These are phyloP conservation scores for Pseudevernia furfuracea DNA, from an alignment of 495 filamentous ascomycete species.

Conservation along the genomic window DNA sequence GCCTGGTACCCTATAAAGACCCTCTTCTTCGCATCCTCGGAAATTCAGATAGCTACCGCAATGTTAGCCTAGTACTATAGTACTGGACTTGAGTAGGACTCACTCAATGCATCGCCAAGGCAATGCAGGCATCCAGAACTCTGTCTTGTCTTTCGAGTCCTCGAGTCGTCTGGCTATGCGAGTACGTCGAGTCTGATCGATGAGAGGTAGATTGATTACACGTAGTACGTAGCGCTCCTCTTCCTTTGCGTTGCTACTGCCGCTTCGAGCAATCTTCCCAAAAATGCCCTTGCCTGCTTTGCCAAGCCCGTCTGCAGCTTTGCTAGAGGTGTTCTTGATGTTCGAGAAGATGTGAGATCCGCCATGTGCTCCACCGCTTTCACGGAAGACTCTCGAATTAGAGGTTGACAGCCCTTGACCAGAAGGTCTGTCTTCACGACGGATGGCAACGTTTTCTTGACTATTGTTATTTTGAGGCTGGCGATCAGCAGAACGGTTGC, in stretches of 20 bases:
- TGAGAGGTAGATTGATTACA: slow-evolving; percentile 70
- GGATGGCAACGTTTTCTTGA: slow-evolving; percentile 1
- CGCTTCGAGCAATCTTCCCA: slow-evolving; percentile 64
- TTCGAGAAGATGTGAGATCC: slow-evolving; percentile 63
- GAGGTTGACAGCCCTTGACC: slow-evolving; percentile 17
- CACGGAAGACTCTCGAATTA: slow-evolving; percentile 52
- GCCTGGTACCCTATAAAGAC: slow-evolving; percentile 80
- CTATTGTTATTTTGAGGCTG: slow-evolving; percentile 28
- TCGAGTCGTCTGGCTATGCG: slow-evolving; percentile 79
- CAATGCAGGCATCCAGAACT: slow-evolving; percentile 94
- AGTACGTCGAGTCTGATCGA: slow-evolving; percentile 78
- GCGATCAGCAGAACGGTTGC: slow-evolving; percentile 60
- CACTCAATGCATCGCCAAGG: slow-evolving; percentile 86
- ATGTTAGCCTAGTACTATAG: slow-evolving; percentile 17
- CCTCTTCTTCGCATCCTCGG: slow-evolving; percentile 83
- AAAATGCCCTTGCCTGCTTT: slow-evolving; percentile 73
- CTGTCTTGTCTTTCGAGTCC: slow-evolving; percentile 81
- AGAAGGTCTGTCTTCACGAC: slow-evolving; percentile 14
- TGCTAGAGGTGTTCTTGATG: slow-evolving; percentile 60
- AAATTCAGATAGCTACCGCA: slow-evolving; percentile 68
- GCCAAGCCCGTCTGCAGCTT: slow-evolving; percentile 61
- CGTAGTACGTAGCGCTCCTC: slow-evolving; percentile 65
- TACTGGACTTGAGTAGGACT: slow-evolving; percentile 24
- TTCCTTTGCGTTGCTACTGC: slow-evolving; percentile 62
- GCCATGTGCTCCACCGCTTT: slow-evolving; percentile 54